Evolutionary conservation across 192 early-diverging fungal genomes (phyloP), one percentile per base, ranked within the genome.

Genomic region (Coemansia sp.): DNA sequence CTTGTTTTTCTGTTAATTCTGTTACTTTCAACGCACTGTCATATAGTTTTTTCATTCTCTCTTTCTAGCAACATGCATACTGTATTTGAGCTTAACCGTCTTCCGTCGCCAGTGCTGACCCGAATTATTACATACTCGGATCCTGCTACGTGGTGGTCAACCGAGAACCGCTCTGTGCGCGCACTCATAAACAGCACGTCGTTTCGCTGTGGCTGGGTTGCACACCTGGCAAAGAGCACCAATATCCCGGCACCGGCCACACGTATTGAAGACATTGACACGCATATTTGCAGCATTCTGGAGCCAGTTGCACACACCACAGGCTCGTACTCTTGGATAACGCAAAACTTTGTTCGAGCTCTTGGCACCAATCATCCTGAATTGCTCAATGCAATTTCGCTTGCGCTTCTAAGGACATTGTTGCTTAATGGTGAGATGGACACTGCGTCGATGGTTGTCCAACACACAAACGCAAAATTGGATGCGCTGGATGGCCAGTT

Each of bases 201-300:
- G 15, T 76, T 76, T 39, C 74, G 74, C 14, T 64, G 68, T 37
- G 57, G 52, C 11, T 76, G 74, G 74, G 37, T 59, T 4, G 52
- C 57, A 22, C 52, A 67, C 15, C 47, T 76, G n/a, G 57, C 62
- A 5, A 60, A 62, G 29, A 7, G 17, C 2, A 8, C 45, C 4
- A 19, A 53, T 12, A 19, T 64, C 1, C 50, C 57, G 1, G 2
- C 48, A 1, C 25, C 11, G 4, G 35, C 45, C n/a, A 22, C 59
- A 1, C 8, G 55, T 12, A 35, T 55, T 3, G 64, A 51, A 17
- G 73, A 65, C 17, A 64, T 75, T n/a, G 22, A 29, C 4, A 25
- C 21, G 7, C 54, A 60, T 2, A 21, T 55, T 5, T 9, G 19
- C 21, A 27, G 24, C 17, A 64, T 64, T 11, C 24, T 76, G 51